Evolutionary conservation across 176 grass and related monocot species (phyloP).

Genomic region (Eragrostis curvula): DNA sequence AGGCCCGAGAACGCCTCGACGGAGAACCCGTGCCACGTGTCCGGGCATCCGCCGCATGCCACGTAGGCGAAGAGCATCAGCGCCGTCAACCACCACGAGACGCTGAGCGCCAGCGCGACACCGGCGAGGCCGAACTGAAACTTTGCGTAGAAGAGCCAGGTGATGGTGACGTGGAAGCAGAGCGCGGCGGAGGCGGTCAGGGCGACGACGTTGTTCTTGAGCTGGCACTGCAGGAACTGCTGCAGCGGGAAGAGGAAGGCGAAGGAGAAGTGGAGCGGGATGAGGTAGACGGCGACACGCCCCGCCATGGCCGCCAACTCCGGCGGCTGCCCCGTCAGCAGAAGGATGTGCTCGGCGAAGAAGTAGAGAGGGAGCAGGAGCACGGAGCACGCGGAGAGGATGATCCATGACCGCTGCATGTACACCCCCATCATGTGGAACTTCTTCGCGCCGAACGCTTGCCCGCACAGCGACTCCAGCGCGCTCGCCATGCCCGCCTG

Average conservation of each 20-base stretch:
- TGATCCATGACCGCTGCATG: constrained; percentile 95
- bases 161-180: constrained; percentile 59
- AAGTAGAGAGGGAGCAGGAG: constrained; percentile 83
- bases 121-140: constrained; percentile 70
- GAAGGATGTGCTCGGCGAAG: constrained; percentile 66
- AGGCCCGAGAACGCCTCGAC: constrained; percentile 68
- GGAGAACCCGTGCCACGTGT: constrained; percentile 87
- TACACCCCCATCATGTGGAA: constrained; percentile 90
- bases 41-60: constrained; percentile 65
- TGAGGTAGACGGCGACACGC: constrained; percentile 66
- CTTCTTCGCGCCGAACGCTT: constrained; percentile 79
- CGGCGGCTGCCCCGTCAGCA: constrained; percentile 65
- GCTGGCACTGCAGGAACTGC: constrained; percentile 89
- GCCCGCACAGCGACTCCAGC: constrained; percentile 84
- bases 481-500: constrained; percentile 72
- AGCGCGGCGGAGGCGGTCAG: constrained; percentile 50
- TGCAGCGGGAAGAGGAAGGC: constrained; percentile 88
- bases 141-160: constrained; percentile 69
- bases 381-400: constrained; percentile 65
- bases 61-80: constrained; percentile 59
- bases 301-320: constrained; percentile 72
- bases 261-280: constrained; percentile 93
- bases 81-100: constrained; percentile 78
- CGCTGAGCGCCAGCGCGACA: constrained; percentile 74
- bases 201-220: constrained; percentile 74